Evolutionary conservation across 2,329 filamentous ascomycete species (phyloP), one percentile per base, ranked within the genome.

Genomic region (Fusarium floridanum): DNA sequence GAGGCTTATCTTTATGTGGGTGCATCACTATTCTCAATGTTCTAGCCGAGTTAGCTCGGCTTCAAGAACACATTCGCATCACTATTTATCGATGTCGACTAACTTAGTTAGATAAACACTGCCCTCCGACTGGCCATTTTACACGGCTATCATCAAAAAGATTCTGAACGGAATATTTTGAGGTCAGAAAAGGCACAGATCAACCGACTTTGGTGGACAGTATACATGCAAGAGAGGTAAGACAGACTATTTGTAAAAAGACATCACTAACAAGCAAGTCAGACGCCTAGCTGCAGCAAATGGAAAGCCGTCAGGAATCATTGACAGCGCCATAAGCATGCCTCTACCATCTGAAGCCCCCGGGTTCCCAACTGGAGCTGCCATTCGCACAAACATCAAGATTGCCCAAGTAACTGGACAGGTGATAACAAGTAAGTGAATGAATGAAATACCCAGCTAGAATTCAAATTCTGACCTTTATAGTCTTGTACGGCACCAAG

Each of bases 1-100:
- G 61, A 68, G 22, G 66, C 66, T 7, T 64, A 68, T 32, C 39
- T 68, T 20, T 65, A 65, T 36, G 62, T 61, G 12, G 27, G 55
- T 39, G 5, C 1, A 12, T 9, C 22, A 16, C 3, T 7, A 14
- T 0, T 27, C 27, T 27, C 5, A 27, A 27, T 27, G 6, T 27
- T 27, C 27, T 27, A 27, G 27, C 7, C 27, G 27, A 27, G 27
- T 27, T 27, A 27, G 7, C 27, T 8, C 27, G 7, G 27, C 27
- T 27, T 27, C 27, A 27, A 27, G 27, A 27, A 27, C 27, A 27
- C 27, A 27, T 27, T 27, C 27, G 27, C 6, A 27, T 27, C 27
- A 27, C 27, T 29, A 8, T n/a, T 9, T 1, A 12, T 7, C 20
- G 10, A 10, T 0, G 1, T n/a, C 6, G 0, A 9, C 37, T 59